These are phyloP conservation scores for Trichocladium antarcticum DNA, from an alignment of 495 filamentous ascomycete species.

Conservation along the genomic window DNA sequence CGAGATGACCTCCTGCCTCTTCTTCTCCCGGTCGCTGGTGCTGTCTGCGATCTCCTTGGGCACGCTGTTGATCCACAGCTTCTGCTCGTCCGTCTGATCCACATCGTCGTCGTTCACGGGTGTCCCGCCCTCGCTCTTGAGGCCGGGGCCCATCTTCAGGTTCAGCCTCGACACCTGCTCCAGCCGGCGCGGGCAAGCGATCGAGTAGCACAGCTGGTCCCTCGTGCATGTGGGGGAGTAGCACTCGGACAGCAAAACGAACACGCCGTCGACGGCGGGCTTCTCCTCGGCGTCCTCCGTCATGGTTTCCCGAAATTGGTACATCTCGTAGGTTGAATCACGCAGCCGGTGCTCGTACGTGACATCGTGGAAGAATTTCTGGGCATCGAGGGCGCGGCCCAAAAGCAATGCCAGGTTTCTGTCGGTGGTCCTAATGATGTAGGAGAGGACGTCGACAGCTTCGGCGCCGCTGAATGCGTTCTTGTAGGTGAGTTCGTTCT, in stretches of 20 bases:
- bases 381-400: slow-evolving; percentile 89
- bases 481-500: slow-evolving; percentile 96
- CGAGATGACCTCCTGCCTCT: slow-evolving; percentile 94
- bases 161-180: slow-evolving; percentile 93
- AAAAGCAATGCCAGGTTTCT: slow-evolving; percentile 87
- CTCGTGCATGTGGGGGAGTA: slow-evolving; percentile 96
- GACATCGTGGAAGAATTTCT: slow-evolving; percentile 99
- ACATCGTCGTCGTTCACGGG: slow-evolving; percentile 67
- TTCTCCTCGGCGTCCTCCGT: slow-evolving; percentile 70
- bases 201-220: slow-evolving; percentile 94
- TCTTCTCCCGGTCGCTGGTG: slow-evolving; percentile 84
- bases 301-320: slow-evolving; percentile 90
- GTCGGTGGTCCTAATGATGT: slow-evolving; percentile 93
- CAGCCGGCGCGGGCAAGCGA: slow-evolving; percentile 86
- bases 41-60: slow-evolving; percentile 87
- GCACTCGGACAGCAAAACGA: slow-evolving; percentile 90
- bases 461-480: slow-evolving; percentile 90
- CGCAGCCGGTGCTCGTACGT: slow-evolving; percentile 93
- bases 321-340: slow-evolving; percentile 83
- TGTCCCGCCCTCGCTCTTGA: slow-evolving; percentile 71
- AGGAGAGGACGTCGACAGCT: slow-evolving; percentile 86
- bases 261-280: slow-evolving; percentile 83
- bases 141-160: slow-evolving; percentile 76
- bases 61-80: slow-evolving; percentile 98
- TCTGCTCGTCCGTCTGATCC: slow-evolving; percentile 88